Evolutionary conservation across 1,139 yeast species (phyloP), one percentile per base, ranked within the genome.

Genomic region (Debaryomyces psychrophilus): DNA sequence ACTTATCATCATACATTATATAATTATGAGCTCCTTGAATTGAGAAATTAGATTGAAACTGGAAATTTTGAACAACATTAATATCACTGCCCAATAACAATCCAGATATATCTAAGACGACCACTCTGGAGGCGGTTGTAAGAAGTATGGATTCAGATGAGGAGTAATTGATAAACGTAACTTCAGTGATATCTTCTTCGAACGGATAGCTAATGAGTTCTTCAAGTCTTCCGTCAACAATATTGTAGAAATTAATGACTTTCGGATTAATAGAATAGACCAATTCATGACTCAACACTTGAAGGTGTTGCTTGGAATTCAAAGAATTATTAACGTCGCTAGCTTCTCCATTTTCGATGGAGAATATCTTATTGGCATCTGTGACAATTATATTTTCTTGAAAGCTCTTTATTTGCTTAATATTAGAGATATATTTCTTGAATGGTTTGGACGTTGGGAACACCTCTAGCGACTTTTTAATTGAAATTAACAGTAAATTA

Each of bases 381-480:
- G 63, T 56, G 5, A 58, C 43, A 2, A 63, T 54, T 4, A 62
- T 39, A 2, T 58, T 61, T 3, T 58, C 57, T 36, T 58, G 55
- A 37, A 67, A 57, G 25, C 60, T 54, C 12, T 46, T 46, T n/a
- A 61, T 47, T 18, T 47, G 44, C 12, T 45, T 44, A 12, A 44
- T 37, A 9, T 41, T 46, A 9, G 47, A 22, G 8, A 43, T 12
- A 4, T 22, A 25, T 5, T 37, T 18, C 34, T 31, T 28, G 8
- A 43, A 36, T 7, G 39, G 29, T 23, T 33, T 26, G 1, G 29
- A 17, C 8, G 18, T 23, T 8, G 22, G 8, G n/a, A 22, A 28
- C 15, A 25, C 31, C 7, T 31, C 28, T n/a, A 33, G 23, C 12
- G 28, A n/a, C 2, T n/a, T 20, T 11, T 26, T 15, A 18, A 31